Percentiles rank a stretch among this genome's conserved stretches.
These are phyloP conservation scores for Exophiala viscosa DNA, from an alignment of 2,329 filamentous ascomycete species.

Conservation along the genomic window DNA sequence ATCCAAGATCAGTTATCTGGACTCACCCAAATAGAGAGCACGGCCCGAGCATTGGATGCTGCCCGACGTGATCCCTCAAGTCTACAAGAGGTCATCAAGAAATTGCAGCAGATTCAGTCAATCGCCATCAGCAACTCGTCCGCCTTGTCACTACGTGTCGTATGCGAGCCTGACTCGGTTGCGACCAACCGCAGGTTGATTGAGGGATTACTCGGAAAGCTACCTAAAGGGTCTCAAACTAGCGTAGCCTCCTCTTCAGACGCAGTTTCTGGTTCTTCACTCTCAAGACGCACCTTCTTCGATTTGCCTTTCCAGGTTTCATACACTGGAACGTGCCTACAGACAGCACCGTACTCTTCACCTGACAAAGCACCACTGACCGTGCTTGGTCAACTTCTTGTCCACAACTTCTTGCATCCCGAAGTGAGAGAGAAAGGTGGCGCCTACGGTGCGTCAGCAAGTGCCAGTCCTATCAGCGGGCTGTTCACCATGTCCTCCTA, in stretches of 20 bases:
- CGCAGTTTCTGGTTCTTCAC: slow-evolving; percentile 36
- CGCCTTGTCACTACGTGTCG: slow-evolving; percentile 74
- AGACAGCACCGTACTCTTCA: slow-evolving; percentile 78
- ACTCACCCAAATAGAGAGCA: slow-evolving; percentile 83
- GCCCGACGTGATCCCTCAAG: slow-evolving; percentile 66
- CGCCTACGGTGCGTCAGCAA: slow-evolving; percentile 89
- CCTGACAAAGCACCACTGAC: slow-evolving; percentile 74
- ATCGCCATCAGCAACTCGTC: slow-evolving; percentile 67
- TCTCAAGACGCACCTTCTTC: slow-evolving; percentile 72
- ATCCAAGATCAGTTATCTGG: slow-evolving; percentile 81
- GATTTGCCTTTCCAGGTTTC: slow-evolving; percentile 96
- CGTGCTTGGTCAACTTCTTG: slow-evolving; percentile 85
- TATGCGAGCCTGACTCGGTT: slow-evolving; percentile 74
- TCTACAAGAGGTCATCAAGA: slow-evolving; percentile 70
- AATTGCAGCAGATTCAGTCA: slow-evolving; percentile 79
- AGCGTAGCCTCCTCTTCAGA: slow-evolving; percentile 33
- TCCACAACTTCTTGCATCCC: slow-evolving; percentile 93
- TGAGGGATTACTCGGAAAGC: slow-evolving; percentile 62
- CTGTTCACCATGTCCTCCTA: slow-evolving; percentile 95
- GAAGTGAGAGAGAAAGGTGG: slow-evolving; percentile 98
- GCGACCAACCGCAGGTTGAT: slow-evolving; percentile 67
- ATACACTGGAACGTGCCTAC: slow-evolving; percentile 78
- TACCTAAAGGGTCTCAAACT: slow-evolving; percentile 46
- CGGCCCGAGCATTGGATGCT: slow-evolving; percentile 67
- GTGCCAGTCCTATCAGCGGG: slow-evolving; percentile 72